Conservation (phyloP, 352 stramenopile genomes). For the Blastocystis hominis region DNA sequence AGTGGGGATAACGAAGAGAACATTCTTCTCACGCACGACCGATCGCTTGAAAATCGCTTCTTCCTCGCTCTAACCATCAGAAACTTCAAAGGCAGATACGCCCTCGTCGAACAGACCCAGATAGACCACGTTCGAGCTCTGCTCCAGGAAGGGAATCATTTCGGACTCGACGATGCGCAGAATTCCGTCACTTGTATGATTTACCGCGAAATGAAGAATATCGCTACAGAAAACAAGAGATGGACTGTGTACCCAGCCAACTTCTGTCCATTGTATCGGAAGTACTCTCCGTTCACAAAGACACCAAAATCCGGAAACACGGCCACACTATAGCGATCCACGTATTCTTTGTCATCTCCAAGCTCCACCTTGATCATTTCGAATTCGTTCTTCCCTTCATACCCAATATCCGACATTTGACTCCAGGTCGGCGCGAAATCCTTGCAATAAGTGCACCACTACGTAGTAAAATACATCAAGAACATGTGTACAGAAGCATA, state of each 20-base stretch:
- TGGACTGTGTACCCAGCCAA: not conserved
- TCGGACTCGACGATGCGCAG: not conserved
- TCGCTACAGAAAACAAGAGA: not conserved
- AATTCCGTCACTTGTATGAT: conserved; percentile 21
- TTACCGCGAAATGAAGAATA: conserved; percentile 12
- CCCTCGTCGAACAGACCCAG: not conserved
- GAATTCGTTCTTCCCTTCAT: not conserved
- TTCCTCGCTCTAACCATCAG: not conserved
- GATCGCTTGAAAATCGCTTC: not conserved
- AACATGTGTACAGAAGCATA: not conserved
- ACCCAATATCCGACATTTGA: not conserved
- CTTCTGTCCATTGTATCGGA: conserved; percentile 10
- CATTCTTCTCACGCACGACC: not conserved
- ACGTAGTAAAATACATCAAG: not conserved
- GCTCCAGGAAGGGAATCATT: not conserved
- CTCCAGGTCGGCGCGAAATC: conserved; percentile 20
- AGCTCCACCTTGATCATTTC: conserved; percentile 9
- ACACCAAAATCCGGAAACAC: conserved; percentile 10
- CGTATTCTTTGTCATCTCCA: conserved; percentile 8
- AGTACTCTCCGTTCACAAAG: conserved; percentile 4
- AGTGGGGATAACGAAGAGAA: not conserved
- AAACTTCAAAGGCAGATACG: not conserved
- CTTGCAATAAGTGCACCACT: conserved; percentile 25
- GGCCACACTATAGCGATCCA: not conserved
- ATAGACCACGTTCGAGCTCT: not conserved